Conservation (phyloP, 2,329 filamentous ascomycete genomes). For the Trichoderma afroharzianum region DNA sequence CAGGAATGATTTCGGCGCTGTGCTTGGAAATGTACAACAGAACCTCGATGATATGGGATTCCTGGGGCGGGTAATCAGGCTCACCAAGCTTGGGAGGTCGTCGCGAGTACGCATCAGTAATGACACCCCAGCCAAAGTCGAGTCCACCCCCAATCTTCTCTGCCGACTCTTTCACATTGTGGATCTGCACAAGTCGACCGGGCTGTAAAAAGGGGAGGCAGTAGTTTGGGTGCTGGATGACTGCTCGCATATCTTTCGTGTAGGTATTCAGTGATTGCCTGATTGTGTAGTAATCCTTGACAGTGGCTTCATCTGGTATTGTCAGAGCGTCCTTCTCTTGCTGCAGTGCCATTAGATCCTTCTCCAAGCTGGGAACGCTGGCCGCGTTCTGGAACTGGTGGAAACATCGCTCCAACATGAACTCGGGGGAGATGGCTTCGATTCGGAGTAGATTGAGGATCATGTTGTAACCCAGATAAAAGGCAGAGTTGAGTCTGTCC, state of each 20-base stretch:
- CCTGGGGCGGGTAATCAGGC: constrained; percentile 67
- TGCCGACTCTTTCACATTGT: constrained; percentile 56
- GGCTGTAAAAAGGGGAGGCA: constrained; percentile 79
- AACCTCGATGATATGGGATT: constrained; percentile 80
- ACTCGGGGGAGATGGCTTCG: constrained; percentile 98
- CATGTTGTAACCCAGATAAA: constrained; percentile 99
- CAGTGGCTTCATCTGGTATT: constrained; percentile 80
- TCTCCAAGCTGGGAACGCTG: constrained; percentile 78
- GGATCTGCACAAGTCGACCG: constrained; percentile 84
- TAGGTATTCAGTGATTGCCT: constrained; percentile 80
- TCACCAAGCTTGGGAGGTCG: constrained; percentile 63
- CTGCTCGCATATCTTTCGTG: constrained; percentile 81
- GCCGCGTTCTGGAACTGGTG: constrained; percentile 97
- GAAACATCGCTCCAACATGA: constrained; percentile 98
- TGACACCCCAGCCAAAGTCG: constrained; percentile 93
- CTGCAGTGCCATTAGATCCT: constrained; percentile 75
- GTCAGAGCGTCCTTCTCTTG: constrained; percentile 66
- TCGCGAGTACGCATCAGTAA: constrained; percentile 69
- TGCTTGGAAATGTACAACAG: constrained; percentile 59
- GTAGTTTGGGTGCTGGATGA: constrained; percentile 89
- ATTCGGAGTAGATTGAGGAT: constrained; percentile 93
- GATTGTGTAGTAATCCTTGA: constrained; percentile 92
- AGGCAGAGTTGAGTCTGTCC: constrained; percentile 95
- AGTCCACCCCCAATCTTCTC: constrained; percentile 34
- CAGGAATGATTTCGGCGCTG: constrained; percentile 43